Base-by-base conservation (phyloP, 768 basidiomycete species). In the Dacryopinax primogenitus region DNA sequence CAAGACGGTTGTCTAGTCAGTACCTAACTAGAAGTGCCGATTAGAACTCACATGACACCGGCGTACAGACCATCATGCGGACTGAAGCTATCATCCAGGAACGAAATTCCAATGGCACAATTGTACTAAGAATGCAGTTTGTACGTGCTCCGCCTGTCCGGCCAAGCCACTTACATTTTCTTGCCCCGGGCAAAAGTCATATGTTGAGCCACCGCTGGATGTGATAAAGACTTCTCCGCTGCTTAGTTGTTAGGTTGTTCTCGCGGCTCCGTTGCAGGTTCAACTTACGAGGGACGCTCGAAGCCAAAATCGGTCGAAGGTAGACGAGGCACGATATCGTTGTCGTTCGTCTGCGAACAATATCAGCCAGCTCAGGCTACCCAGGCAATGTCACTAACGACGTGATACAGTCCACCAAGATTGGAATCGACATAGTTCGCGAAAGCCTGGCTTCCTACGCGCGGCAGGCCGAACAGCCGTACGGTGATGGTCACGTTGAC, bases 281-380 rank as follows among this genome's bases (percentile, higher is more conserved):
- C 6, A 44, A 30, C 51, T 4, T 58, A 58, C 51, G 62, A 63
- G 18, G 62, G 62, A 26, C 36, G 62, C 18, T 35, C 33, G n/a
- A 23, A 63, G 62, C 62, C 62, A 1, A 63, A 63, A 21, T 63
- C 62, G 13, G 18, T 32, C 13, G 62, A 32, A 0, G 62, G 62
- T 16, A 63, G 33, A 26, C 30, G 62, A 12, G 62, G 62, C 18
- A 63, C 62, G 36, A 63, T 63, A 37, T 63, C 62, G 11, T 33
- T 13, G 9, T 7, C 2, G 7, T 9, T 11, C 15, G 3, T 26
- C 26, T 3, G 51, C 18, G 9, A 58, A 58, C 51, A 15, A 28
- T 58, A 6, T 9, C 18, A 13, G 26, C 26, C 3, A 4, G 11
- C 30, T 32, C 32, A 9, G 26, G 51, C 26, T 30, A 30, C 26